Evolutionary conservation across 2,329 filamentous ascomycete species (phyloP), one percentile per base, ranked within the genome.

Genomic region (Ophiostoma himal-ulmi): DNA sequence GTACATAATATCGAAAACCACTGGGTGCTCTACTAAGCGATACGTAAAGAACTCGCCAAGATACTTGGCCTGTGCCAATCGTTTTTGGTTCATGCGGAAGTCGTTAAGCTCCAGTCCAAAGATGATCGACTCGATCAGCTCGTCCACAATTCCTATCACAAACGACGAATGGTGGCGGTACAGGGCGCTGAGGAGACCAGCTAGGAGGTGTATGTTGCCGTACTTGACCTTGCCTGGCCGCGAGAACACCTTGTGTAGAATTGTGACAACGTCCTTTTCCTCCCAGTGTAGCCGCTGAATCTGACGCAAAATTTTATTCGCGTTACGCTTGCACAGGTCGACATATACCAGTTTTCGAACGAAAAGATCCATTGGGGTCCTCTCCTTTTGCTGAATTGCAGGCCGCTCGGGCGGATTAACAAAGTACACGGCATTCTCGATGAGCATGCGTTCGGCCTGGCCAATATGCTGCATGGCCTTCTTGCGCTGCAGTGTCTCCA

Each of bases 141-240:
- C 93, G 78, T 99, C 95, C 73, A 99, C 92, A 67, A 97, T 89
- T n/a, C 87, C 88, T 70, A 97, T 91, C 22, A 94, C 91, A 76
- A 99, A 99, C 13, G 90, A 89, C 71, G 94, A 91, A 75, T 99
- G 95, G 75, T 98, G 96, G 17, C 94, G 89, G 77, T 96, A 94
- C 60, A 99, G 84, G 1, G 93, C 92, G 72, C 93, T 92, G 54
- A 96, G 86, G 36, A 98, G 87, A 71, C 97, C 94, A 2, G 94
- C 93, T 68, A 99, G 86, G 68, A 98, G 87, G 78, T 98, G 93
- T 74, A 99, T 93, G 77, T 96, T 98, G 76, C 94, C 94, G 80
- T 96, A 99, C 79, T 97, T 97, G 80, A 99, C 93, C 81, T 97
- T 98, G 66, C 92, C 92, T 14, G 96, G 95, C 78, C 97, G 97